Percentiles rank a stretch among this genome's conserved stretches.
Conservation (phyloP, 2,329 filamentous ascomycete species). For the Hyphodiscus sp. region DNA sequence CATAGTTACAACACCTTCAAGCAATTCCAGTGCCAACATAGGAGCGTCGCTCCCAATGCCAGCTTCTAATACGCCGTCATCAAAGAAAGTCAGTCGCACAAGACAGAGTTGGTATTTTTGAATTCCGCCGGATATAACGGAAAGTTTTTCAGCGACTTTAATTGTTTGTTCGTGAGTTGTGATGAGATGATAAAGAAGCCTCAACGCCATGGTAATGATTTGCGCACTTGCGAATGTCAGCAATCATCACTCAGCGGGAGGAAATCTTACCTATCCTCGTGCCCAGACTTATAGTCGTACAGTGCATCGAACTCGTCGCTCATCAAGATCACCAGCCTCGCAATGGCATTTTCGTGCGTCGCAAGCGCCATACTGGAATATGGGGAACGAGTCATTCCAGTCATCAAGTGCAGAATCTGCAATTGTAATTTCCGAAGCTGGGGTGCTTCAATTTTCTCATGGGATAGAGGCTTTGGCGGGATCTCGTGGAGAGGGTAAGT, state of each 20-base stretch:
- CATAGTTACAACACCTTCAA: slow-evolving; percentile 75
- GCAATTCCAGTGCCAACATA: slow-evolving; percentile 72
- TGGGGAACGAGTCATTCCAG: slow-evolving; percentile 54
- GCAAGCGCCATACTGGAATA: slow-evolving; percentile 62
- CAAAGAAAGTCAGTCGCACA: slow-evolving; percentile 76
- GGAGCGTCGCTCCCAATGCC: slow-evolving; percentile 72
- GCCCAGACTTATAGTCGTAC: slow-evolving; percentile 39
- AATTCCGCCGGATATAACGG: slow-evolving; percentile 60
- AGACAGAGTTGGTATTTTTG: slow-evolving; percentile 80
- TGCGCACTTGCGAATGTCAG: slow-evolving; percentile 27
- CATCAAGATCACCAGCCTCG: slow-evolving; percentile 67
- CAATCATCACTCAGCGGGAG: slow-evolving; percentile 2
- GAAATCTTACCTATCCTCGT: slow-evolving; percentile 36
- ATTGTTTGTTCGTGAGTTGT: slow-evolving; percentile 53
- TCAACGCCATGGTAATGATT: slow-evolving; percentile 53
- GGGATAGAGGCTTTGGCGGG: slow-evolving; percentile 28
- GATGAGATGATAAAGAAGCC: slow-evolving; percentile 54
- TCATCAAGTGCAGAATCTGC: slow-evolving; percentile 44
- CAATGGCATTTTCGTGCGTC: slow-evolving; percentile 61
- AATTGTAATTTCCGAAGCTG: slow-evolving; percentile 25
- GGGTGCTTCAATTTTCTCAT: slow-evolving; percentile 20
- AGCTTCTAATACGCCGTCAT: slow-evolving; percentile 71
- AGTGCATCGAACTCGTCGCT: slow-evolving; percentile 63
- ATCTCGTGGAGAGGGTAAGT: slow-evolving; percentile 39
- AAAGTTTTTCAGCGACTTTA: slow-evolving; percentile 67